Conservation (phyloP, 768 basidiomycete species). For the Tremella fuciformis region DNA sequence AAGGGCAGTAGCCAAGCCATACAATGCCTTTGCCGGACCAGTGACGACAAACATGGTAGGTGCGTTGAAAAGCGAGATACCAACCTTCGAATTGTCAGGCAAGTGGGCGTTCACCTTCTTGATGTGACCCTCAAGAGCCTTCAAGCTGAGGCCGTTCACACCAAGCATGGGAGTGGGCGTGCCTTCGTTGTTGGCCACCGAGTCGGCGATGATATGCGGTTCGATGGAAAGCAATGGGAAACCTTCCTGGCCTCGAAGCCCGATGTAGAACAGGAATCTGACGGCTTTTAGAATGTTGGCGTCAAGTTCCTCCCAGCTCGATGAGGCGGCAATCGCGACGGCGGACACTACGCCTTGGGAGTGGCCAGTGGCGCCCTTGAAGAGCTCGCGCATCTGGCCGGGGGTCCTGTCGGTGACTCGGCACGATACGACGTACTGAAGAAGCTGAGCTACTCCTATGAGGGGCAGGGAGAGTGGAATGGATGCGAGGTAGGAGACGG, state of each 20-base stretch:
- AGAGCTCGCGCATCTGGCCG: slow-evolving; percentile 69
- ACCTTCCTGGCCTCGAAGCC: slow-evolving; percentile 85
- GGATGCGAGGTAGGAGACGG: slow-evolving; percentile 81
- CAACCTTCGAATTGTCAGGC: slow-evolving; percentile 69
- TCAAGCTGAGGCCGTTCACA: slow-evolving; percentile 70
- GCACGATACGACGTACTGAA: slow-evolving; percentile 81
- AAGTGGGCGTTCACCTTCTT: slow-evolving; percentile 83
- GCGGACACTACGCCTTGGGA: slow-evolving; percentile 96
- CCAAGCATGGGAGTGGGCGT: slow-evolving; percentile 89
- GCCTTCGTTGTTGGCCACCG: slow-evolving; percentile 89
- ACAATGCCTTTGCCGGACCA: slow-evolving; percentile 84
- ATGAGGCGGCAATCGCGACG: slow-evolving; percentile 78
- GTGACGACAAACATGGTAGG: slow-evolving; percentile 87
- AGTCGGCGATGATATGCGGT: slow-evolving; percentile 78
- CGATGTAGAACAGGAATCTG: slow-evolving; percentile 88
- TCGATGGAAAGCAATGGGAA: slow-evolving; percentile 91
- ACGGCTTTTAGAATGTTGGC: slow-evolving; percentile 77
- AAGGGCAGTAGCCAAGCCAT: slow-evolving; percentile 85
- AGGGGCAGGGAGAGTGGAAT: slow-evolving; percentile 91
- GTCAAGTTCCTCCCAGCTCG: slow-evolving; percentile 69
- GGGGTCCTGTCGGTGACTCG: slow-evolving; percentile 72
- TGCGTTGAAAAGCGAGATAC: slow-evolving; percentile 89
- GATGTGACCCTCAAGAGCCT: slow-evolving; percentile 76
- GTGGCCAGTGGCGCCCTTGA: slow-evolving; percentile 90
- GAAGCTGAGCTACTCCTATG: slow-evolving; percentile 92